phyloP scores from a whole-genome alignment of 768 basidiomycete species.

The Boletus sensibilis region DNA sequence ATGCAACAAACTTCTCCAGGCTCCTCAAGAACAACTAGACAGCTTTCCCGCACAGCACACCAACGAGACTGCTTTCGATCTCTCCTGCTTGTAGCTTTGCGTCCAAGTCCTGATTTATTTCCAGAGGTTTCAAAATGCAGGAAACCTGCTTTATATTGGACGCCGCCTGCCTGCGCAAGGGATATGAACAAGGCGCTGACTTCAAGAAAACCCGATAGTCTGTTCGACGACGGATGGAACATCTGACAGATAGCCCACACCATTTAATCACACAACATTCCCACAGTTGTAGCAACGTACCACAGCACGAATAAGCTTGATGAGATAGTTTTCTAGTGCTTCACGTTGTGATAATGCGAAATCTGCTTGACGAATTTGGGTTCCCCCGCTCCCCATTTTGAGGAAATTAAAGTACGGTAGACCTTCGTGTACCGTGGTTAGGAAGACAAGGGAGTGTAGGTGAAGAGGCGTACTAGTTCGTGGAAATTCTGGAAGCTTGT shows the following conservation, averaged over 20 bases:
- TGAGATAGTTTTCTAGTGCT: slow-evolving; percentile 82
- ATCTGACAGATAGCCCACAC: slow-evolving; percentile 51
- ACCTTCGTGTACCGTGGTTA: slow-evolving; percentile 40
- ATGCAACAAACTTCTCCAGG: slow-evolving; percentile 69
- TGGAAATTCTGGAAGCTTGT: slow-evolving; percentile 90
- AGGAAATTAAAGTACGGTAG: slow-evolving; percentile 91
- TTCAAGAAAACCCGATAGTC: slow-evolving; percentile 88
- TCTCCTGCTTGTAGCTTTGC: slow-evolving; percentile 59
- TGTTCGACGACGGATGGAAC: slow-evolving; percentile 92
- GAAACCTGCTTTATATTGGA: slow-evolving; percentile 90
- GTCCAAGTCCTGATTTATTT: slow-evolving; percentile 56
- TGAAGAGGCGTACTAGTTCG: slow-evolving; percentile 54
- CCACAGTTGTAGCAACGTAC: slow-evolving; percentile 44
- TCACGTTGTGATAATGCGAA: slow-evolving; percentile 83
- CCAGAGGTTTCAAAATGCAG: slow-evolving; percentile 58
- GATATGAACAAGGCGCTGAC: slow-evolving; percentile 83
- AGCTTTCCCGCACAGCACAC: slow-evolving; percentile 92
- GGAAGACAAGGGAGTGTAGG: not conserved
- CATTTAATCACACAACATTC: not conserved
- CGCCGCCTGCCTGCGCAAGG: slow-evolving; percentile 76
- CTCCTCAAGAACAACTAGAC: slow-evolving; percentile 82
- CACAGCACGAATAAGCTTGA: slow-evolving; percentile 84
- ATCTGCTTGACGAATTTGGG: slow-evolving; percentile 61
- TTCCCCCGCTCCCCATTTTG: slow-evolving; percentile 54
- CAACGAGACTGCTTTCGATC: slow-evolving; percentile 71